Base-by-base conservation (phyloP, 257 asterid species). In the Gentiana dahurica region DNA sequence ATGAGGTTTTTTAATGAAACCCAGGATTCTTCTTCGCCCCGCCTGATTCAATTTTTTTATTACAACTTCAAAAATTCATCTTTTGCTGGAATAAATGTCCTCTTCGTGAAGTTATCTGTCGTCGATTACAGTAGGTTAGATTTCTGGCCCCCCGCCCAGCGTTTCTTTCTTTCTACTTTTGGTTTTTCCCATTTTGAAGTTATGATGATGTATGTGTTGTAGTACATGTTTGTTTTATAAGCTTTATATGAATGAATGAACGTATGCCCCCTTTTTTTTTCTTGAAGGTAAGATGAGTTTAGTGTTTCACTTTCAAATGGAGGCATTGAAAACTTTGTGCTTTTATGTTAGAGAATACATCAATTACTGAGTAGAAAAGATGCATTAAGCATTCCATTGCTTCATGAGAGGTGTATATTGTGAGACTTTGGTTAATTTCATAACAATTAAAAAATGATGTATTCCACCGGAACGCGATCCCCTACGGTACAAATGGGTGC, bases 1-100 rank as follows among this genome's bases (percentile, higher is more conserved):
- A 62, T 81, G 77, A 79, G 12, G 60, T 4, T 2, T 6, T 24
- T 41, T 37, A 4, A 65, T 46, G 4, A 36, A n/a, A 46, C 7
- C 12, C 32, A 7, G 24, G 10, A 41, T 41, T 38, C 54, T 10
- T 33, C 72, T 37, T 0, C 24, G 24, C 24, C 1, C 24, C 24
- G 24, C 24, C 46, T 32, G 41, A 48, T 24, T 51, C 66, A 54
- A 63, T 49, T 48, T 34, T 55, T 47, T 38, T 35, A 49, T 63
- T 53, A 13, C 39, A 43, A 57, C 37, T 57, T 57, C 7, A 38
- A 55, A 15, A 55, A 37, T 55, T 6, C 10, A 37, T 32, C 12
- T 49, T 54, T 37, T 54, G 60, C 8, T 56, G 10, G 41, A 57
- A 57, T 44, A 57, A 57, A 1, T 45, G 52, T 41, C 10, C 34